phyloP scores from a whole-genome alignment of 2,329 filamentous ascomycete genomes.

The Trichoderma oligosporum region DNA sequence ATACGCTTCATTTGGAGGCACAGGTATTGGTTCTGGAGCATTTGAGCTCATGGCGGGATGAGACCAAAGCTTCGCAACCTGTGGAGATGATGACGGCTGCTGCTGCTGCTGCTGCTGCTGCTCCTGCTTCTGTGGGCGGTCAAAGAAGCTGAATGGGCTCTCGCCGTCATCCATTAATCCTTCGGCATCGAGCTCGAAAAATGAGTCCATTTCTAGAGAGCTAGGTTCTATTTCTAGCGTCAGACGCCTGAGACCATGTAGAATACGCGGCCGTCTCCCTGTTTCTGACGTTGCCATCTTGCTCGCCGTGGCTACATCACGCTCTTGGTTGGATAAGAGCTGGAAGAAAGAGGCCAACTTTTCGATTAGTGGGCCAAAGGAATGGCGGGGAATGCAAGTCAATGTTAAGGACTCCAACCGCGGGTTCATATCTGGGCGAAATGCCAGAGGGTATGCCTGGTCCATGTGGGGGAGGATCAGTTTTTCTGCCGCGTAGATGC shows the following conservation, averaged over 20 bases:
- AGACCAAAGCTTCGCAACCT: neutral
- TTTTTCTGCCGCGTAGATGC: slow-evolving; percentile 44
- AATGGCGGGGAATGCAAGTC: slow-evolving; percentile 52
- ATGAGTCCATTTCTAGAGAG: slow-evolving; percentile 36
- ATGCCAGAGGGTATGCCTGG: slow-evolving; percentile 45
- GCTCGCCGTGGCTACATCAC: slow-evolving; percentile 36
- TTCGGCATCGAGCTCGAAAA: slow-evolving; percentile 38
- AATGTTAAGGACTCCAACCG: slow-evolving; percentile 51
- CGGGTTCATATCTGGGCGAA: slow-evolving; percentile 55
- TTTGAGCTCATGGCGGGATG: neutral
- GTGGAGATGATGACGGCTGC: neutral
- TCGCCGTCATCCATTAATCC: slow-evolving; percentile 41
- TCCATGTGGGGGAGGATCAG: slow-evolving; percentile 41
- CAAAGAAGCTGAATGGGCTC: slow-evolving; percentile 46
- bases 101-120: too few relatives aligned
- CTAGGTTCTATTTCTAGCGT: slow-evolving; percentile 52
- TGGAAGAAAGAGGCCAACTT: slow-evolving; percentile 47
- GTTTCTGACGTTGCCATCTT: slow-evolving; percentile 20
- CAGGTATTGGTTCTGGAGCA: neutral
- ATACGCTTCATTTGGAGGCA: neutral
- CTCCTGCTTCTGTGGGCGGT: slow-evolving; percentile 28
- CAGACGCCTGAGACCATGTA: slow-evolving; percentile 52
- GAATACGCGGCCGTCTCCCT: slow-evolving; percentile 40
- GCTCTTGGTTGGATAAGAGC: slow-evolving; percentile 48
- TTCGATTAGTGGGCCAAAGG: slow-evolving; percentile 47